phyloP scores from a whole-genome alignment of 2,329 filamentous ascomycete species.

The Alternaria ventricosa region DNA sequence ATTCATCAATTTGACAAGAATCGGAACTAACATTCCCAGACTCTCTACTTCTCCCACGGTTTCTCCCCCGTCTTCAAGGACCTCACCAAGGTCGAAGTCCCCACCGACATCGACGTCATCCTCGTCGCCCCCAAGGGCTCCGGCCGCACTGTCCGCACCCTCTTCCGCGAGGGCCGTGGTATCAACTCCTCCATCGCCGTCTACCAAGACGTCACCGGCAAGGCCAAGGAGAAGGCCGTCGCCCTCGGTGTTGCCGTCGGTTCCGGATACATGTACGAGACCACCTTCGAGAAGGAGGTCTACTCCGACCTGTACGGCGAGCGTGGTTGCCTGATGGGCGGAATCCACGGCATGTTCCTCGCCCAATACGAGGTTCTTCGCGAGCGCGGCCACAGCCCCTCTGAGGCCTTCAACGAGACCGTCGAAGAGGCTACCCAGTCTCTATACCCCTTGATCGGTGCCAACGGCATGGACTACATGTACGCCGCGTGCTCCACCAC shows the following conservation, averaged over 20 bases:
- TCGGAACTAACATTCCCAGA: slow-evolving; percentile 60
- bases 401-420: slow-evolving; percentile 99
- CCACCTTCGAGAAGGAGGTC: slow-evolving; percentile 99
- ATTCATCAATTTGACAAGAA: slow-evolving; percentile 26
- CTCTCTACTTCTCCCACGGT: slow-evolving; percentile 99
- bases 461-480: slow-evolving; percentile 99
- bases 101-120: slow-evolving; percentile 96
- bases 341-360: slow-evolving; percentile 99
- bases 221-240: slow-evolving; percentile 97
- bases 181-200: slow-evolving; percentile 99
- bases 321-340: slow-evolving; percentile 99
- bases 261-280: slow-evolving; percentile 99
- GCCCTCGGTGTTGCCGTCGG: slow-evolving; percentile 97
- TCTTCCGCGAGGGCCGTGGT: slow-evolving; percentile 98
- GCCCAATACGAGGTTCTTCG: slow-evolving; percentile 99
- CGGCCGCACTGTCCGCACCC: slow-evolving; percentile 95
- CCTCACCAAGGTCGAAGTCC: slow-evolving; percentile 97
- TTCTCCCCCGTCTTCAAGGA: slow-evolving; percentile 99
- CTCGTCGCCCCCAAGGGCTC: slow-evolving; percentile 99
- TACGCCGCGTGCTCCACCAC: slow-evolving; percentile 99
- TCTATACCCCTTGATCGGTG: slow-evolving; percentile 95
- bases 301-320: slow-evolving; percentile 99
- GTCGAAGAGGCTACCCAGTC: slow-evolving; percentile 99
- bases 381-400: slow-evolving; percentile 96
- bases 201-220: slow-evolving; percentile 96